phyloP scores from a whole-genome alignment of 768 basidiomycete species.

The Strobilomyces dryophilus region DNA sequence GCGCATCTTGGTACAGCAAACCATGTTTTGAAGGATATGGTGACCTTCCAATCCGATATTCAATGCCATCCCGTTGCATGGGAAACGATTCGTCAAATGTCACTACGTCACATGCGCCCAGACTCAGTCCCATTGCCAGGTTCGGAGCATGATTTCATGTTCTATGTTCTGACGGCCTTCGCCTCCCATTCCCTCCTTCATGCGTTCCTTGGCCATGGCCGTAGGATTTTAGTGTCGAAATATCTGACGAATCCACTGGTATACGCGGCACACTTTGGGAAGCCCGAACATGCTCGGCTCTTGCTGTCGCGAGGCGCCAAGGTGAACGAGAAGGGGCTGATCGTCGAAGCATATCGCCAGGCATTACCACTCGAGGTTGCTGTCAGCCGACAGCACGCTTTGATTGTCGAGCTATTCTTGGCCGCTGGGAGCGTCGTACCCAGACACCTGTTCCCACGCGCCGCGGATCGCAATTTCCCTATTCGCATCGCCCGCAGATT shows the following conservation, averaged over 20 bases:
- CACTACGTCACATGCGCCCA: background rate
- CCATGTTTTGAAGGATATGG: constrained; percentile 1
- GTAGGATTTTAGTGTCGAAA: background rate
- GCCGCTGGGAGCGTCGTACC: constrained; percentile 4
- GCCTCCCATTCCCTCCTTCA: constrained; percentile 1
- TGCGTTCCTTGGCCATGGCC: background rate
- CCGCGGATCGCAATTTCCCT: background rate
- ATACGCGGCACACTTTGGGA: constrained; percentile 11
- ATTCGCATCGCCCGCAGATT: constrained; percentile 3
- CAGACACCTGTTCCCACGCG: background rate
- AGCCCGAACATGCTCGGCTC: background rate
- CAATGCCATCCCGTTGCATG: background rate
- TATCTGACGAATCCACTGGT: constrained; percentile 7
- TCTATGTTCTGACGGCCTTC: constrained; percentile 6
- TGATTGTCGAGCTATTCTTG: constrained; percentile 1
- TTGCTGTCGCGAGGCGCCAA: background rate
- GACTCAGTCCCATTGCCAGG: background rate
- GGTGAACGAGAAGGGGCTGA: constrained; percentile 5
- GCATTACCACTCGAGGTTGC: constrained; percentile 8
- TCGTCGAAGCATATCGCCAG: background rate
- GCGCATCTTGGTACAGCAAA: background rate
- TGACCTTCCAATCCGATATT: background rate
- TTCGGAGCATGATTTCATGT: constrained; percentile 2
- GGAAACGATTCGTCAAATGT: background rate
- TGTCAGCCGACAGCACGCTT: constrained; percentile 1